A percentile compares a stretch with the other conserved stretches of the same genome.
Conservation (phyloP, 495 filamentous ascomycete genomes). For the Eremomyces bilateralis region DNA sequence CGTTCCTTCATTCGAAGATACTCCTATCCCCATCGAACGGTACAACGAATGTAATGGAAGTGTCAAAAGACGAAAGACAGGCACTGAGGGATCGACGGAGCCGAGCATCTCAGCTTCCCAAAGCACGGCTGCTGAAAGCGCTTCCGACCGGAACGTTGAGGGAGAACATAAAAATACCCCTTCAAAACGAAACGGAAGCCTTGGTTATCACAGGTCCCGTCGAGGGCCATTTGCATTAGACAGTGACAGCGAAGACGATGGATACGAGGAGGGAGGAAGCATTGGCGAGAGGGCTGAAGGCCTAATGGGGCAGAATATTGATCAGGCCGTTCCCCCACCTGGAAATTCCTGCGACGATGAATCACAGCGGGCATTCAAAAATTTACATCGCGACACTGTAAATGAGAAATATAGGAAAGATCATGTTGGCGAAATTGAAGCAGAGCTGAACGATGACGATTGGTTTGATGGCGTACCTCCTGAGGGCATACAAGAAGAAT, state of each 20-base stretch:
- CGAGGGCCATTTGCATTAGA: too few relatives aligned
- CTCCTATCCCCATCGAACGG: constrained; percentile 11
- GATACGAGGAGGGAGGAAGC: too few relatives aligned
- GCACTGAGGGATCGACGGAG: constrained; percentile 4
- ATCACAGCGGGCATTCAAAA: too few relatives aligned
- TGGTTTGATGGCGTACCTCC: background rate
- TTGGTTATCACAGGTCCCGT: too few relatives aligned
- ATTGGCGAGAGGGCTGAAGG: too few relatives aligned
- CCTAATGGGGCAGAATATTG: too few relatives aligned
- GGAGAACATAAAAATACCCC: too few relatives aligned
- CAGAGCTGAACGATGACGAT: constrained; percentile 30
- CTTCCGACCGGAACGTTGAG: too few relatives aligned
- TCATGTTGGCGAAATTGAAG: constrained; percentile 36
- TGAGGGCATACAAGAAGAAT: constrained; percentile 27
- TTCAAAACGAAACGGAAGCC: too few relatives aligned
- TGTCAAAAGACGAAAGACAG: constrained; percentile 2
- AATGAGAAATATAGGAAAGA: constrained; percentile 30
- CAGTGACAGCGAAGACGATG: too few relatives aligned
- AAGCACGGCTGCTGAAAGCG: constrained; percentile 19
- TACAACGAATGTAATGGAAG: background rate
- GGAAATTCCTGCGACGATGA: too few relatives aligned
- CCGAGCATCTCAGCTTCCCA: constrained; percentile 2
- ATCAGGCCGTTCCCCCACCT: too few relatives aligned
- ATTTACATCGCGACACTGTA: constrained; percentile 35
- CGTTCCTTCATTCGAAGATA: constrained; percentile 24